Percentiles rank a stretch among this genome's conserved stretches.
Conservation (phyloP, 768 basidiomycete genomes). For the Hericium erinaceus region DNA sequence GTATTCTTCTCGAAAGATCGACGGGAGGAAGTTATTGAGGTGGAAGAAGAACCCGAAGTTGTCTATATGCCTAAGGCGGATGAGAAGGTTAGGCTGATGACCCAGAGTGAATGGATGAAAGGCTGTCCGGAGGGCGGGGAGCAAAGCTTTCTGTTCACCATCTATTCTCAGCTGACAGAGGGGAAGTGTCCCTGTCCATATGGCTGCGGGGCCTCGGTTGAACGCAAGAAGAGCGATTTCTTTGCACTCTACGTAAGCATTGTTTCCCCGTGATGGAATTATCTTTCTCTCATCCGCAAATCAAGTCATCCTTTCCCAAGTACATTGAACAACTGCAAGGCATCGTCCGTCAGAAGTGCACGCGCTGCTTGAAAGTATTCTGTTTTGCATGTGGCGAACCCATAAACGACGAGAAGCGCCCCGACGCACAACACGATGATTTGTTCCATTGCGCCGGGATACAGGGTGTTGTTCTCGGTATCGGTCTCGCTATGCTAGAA, state of each 20-base stretch:
- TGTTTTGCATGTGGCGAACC: slow-evolving; percentile 43
- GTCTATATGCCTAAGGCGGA: slow-evolving; percentile 31
- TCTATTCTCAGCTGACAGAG: slow-evolving; percentile 66
- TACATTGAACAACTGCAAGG: slow-evolving; percentile 59
- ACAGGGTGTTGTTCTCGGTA: slow-evolving; percentile 85
- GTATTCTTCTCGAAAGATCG: slow-evolving; percentile 95
- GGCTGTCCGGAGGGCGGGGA: slow-evolving; percentile 92
- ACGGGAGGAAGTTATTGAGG: slow-evolving; percentile 84
- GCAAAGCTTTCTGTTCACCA: slow-evolving; percentile 78
- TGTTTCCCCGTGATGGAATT: slow-evolving; percentile 8
- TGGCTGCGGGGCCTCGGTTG: slow-evolving; percentile 55
- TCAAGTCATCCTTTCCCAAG: slow-evolving; percentile 59
- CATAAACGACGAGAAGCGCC: slow-evolving; percentile 14
- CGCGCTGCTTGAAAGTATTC: slow-evolving; percentile 22
- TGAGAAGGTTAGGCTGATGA: slow-evolving; percentile 57
- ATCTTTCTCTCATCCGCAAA: background rate
- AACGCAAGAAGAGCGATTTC: slow-evolving; percentile 67
- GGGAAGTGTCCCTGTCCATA: slow-evolving; percentile 63
- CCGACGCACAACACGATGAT: slow-evolving; percentile 34
- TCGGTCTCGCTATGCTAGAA: slow-evolving; percentile 84
- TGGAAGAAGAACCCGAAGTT: slow-evolving; percentile 67
- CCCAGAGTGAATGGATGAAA: slow-evolving; percentile 94
- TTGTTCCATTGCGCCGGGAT: slow-evolving; percentile 87
- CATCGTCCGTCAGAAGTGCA: slow-evolving; percentile 52
- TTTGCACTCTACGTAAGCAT: slow-evolving; percentile 72